Conservation (phyloP, 495 filamentous ascomycete genomes). For the Mytilinidion resinicola region DNA sequence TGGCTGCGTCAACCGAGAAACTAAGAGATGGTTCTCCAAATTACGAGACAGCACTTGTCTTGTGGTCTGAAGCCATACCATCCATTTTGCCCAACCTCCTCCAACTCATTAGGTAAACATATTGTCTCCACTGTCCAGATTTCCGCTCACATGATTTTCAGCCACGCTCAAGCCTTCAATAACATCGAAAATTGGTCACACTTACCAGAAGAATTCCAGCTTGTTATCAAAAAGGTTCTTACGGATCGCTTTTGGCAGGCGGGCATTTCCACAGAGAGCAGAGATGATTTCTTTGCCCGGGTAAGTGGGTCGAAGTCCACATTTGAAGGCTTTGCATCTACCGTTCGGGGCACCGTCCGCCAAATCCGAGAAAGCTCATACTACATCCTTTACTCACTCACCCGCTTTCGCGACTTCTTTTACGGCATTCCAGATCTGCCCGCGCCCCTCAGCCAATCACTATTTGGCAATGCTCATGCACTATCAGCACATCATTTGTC, state of each 20-base stretch:
- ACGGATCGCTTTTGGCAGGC: conserved; percentile 99
- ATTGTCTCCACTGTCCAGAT: background rate
- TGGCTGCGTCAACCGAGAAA: conserved; percentile 85
- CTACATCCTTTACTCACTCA: conserved; percentile 90
- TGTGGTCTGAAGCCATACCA: conserved; percentile 82
- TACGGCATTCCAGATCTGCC: conserved; percentile 84
- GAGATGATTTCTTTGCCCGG: conserved; percentile 91
- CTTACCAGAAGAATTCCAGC: conserved; percentile 69
- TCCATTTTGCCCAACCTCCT: conserved; percentile 80
- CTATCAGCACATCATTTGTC: conserved; percentile 91
- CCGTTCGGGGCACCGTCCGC: conserved; percentile 78
- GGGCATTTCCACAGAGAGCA: conserved; percentile 88
- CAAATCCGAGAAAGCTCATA: conserved; percentile 90
- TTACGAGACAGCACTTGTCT: conserved; percentile 60
- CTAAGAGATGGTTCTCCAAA: conserved; percentile 60
- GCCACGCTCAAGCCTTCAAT: conserved; percentile 89
- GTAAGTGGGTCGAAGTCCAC: conserved; percentile 83
- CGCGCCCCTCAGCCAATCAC: conserved; percentile 70
- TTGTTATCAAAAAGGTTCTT: conserved; percentile 72
- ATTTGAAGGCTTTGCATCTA: conserved; percentile 88
- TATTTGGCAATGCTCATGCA: conserved; percentile 76
- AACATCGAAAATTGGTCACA: conserved; percentile 72
- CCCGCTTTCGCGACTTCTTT: conserved; percentile 75
- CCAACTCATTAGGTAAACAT: conserved; percentile 65
- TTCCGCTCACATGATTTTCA: conserved; percentile 33